Percentiles rank a stretch among this genome's conserved stretches.
Conservation (phyloP, 2,329 filamentous ascomycete species). For the Hymenotorrendiella dingleyae region DNA sequence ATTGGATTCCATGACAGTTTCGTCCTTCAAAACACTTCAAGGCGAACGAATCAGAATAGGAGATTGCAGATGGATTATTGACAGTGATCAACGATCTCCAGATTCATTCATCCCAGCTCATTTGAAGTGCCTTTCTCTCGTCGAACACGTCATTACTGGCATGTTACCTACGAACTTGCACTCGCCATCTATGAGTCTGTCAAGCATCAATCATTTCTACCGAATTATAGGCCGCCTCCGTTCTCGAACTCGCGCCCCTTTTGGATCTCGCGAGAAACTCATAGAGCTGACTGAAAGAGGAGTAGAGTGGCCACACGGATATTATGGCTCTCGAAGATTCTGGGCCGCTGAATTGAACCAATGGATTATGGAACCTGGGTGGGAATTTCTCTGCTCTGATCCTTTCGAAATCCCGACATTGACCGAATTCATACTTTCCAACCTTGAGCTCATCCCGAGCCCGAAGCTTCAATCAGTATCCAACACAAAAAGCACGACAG, state of each 20-base stretch:
- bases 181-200: neutral
- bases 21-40: neutral
- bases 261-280: slow-evolving; percentile 2
- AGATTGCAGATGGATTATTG: neutral
- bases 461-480: too few species aligned
- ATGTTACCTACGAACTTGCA: neutral
- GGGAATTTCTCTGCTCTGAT: slow-evolving; percentile 9
- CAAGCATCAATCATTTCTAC: neutral
- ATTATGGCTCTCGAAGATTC: slow-evolving; percentile 9
- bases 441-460: slow-evolving; percentile 1
- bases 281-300: slow-evolving; percentile 4
- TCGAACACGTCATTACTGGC: slow-evolving; percentile 2
- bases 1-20: too few species aligned
- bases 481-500: neutral
- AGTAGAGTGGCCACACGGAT: slow-evolving; percentile 7
- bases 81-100: neutral
- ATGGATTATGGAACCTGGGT: slow-evolving; percentile 8
- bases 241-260: too few species aligned
- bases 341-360: slow-evolving; percentile 8
- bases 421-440: slow-evolving; percentile 7
- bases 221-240: neutral
- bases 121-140: slow-evolving; percentile 2
- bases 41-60: neutral
- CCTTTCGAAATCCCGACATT: slow-evolving; percentile 7
- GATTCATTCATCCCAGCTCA: slow-evolving; percentile 6